Conservation (phyloP, 1,284 basidiomycete species). For the Cryptococcus sp. region DNA sequence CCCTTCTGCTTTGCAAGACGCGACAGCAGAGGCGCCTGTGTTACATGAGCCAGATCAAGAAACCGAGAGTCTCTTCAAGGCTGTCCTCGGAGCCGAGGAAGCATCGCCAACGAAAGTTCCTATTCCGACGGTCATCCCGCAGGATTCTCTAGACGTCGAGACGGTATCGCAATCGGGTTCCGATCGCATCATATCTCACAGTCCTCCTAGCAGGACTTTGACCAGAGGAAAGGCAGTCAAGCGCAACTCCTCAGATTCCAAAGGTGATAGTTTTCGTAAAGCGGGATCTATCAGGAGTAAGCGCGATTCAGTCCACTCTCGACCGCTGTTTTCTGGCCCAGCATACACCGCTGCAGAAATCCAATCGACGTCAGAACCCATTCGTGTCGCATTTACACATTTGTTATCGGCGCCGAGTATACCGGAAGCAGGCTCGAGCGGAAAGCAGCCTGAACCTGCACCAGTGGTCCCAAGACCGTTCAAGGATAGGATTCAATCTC, state of each 20-base stretch:
- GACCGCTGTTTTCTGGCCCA: conserved; percentile 6
- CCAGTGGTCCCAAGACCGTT: not conserved
- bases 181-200: conserved; percentile 3
- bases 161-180: not conserved
- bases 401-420: not conserved
- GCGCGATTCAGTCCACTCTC: not conserved
- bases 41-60: too few relatives aligned
- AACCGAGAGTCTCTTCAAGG: too few relatives aligned
- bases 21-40: too few relatives aligned
- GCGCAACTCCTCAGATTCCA: conserved; percentile 11
- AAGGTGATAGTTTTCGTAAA: not conserved
- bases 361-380: not conserved
- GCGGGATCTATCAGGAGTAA: not conserved
- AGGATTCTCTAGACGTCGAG: too few relatives aligned
- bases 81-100: too few relatives aligned
- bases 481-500: not conserved
- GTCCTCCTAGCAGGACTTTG: conserved; percentile 13
- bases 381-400: not conserved
- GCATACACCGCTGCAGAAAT: conserved; percentile 1
- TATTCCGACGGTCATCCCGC: too few relatives aligned
- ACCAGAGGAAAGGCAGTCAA: conserved; percentile 19
- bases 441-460: not conserved
- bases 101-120: too few relatives aligned
- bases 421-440: not conserved
- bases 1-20: too few relatives aligned